Evolutionary conservation across 345 rosid species (phyloP), one percentile per base, ranked within the genome.

Genomic region (Linum trigynum): DNA sequence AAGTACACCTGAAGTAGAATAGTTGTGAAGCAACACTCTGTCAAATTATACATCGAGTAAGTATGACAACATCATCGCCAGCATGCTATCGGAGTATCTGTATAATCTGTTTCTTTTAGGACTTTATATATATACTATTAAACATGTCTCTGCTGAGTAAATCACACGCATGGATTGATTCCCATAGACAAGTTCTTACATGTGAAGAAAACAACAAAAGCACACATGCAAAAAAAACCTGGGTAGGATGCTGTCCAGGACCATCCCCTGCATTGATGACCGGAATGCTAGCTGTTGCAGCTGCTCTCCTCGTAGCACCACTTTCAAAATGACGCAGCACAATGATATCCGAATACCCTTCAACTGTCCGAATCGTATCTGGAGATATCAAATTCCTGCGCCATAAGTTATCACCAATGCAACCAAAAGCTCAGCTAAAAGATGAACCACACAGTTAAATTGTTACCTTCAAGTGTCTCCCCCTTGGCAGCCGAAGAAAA

Each of bases 211-310:
- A 15, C 53, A 48, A 48, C 53, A 48, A 48, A 48, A 48, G 32
- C 3, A 3, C 56, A 48, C 38, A 10, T 57, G 36, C 40, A 2
- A 43, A 70, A 6, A 3, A 4, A 23, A 64, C 97, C 90, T 94
- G 99, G 56, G 95, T 86, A 15, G 97, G 99, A 78, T 94, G 97
- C 69, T 94, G 92, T 68, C 99, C 99, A 42, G 99, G 99, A 65
- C 99, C 99, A 80, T 94, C 99, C 57, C 99, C 99, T 14, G 99
- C 97, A 69, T 90, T 94, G 57, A 94, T 85, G 59, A 94, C 75
- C 35, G 99, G 99, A 81, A 94, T 82, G 56, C 74, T 69, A 12
- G 97, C 95, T 3, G 95, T 87, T 16, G 85, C 76, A 14, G 97
- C 97, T 11, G 99, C 97, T 78, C 82, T 87, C 78, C 57, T 88